These are phyloP conservation scores for Nicotiana sylvestris DNA, from an alignment of 257 asterid species.

Conservation along the genomic window DNA sequence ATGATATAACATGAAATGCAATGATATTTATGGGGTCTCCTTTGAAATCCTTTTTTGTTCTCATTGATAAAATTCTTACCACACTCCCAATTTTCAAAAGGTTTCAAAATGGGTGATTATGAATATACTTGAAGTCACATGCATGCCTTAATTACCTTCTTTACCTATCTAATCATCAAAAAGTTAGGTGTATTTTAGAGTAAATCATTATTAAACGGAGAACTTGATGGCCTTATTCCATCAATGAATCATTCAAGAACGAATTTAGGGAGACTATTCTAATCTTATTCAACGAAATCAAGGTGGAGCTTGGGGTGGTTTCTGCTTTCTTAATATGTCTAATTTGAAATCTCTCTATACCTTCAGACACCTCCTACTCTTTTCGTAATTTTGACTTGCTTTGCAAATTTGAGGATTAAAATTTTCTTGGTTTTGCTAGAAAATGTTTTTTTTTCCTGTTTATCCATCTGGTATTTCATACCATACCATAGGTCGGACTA, in stretches of 20 bases:
- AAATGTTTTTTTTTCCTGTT: too few species aligned
- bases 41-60: slow-evolving; percentile 15
- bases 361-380: too few species aligned
- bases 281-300: background rate
- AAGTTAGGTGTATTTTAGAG: slow-evolving; percentile 19
- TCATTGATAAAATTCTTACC: slow-evolving; percentile 12
- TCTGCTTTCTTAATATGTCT: too few species aligned
- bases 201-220: slow-evolving; percentile 4
- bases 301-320: too few species aligned
- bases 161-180: slow-evolving; percentile 23
- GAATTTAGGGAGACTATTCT: background rate
- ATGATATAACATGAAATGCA: slow-evolving; percentile 46
- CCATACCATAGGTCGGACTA: too few species aligned
- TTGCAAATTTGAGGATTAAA: too few species aligned
- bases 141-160: slow-evolving; percentile 21
- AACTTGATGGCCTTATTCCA: background rate
- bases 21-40: slow-evolving; percentile 46
- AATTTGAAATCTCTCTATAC: too few species aligned
- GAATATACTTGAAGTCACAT: slow-evolving; percentile 18
- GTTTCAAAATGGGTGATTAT: slow-evolving; percentile 22
- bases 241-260: background rate
- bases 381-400: too few species aligned
- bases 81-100: slow-evolving; percentile 7
- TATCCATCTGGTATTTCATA: too few species aligned
- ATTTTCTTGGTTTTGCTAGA: background rate